phyloP scores from a whole-genome alignment of 140 eudicot genomes.

The Cichorium intybus region DNA sequence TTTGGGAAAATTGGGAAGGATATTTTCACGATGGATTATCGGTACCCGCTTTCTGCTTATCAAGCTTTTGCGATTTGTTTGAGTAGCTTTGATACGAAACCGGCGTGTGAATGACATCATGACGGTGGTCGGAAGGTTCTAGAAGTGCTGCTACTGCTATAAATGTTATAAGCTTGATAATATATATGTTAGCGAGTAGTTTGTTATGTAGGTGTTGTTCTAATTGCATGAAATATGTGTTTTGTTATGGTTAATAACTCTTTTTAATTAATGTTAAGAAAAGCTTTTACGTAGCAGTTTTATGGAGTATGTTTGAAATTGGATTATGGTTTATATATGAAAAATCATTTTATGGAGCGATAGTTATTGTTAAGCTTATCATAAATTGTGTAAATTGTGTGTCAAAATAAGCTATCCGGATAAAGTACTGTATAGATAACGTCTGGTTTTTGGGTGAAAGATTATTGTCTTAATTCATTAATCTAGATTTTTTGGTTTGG shows the following conservation, averaged over 20 bases:
- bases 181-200: conserved; percentile 30
- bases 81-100: conserved; percentile 94
- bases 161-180: conserved; percentile 32
- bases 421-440: too few relatives aligned
- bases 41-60: conserved; percentile 88
- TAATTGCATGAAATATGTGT: conserved; percentile 30
- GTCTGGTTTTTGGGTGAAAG: too few relatives aligned
- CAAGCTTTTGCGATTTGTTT: conserved; percentile 95
- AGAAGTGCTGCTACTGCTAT: too few relatives aligned
- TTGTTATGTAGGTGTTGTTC: conserved; percentile 33
- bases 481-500: too few relatives aligned
- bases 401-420: too few relatives aligned
- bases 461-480: too few relatives aligned
- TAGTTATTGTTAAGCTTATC: too few relatives aligned
- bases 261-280: conserved; percentile 16
- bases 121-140: not conserved
- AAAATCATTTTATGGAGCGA: too few relatives aligned
- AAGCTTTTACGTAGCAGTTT: too few relatives aligned
- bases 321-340: too few relatives aligned
- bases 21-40: conserved; percentile 89
- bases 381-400: too few relatives aligned
- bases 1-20: conserved; percentile 91
- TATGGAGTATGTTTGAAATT: too few relatives aligned
- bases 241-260: conserved; percentile 19
- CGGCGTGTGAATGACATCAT: conserved; percentile 76